These are phyloP conservation scores for Oryza coarctata DNA, from an alignment of 176 grass and related monocot genomes.

Conservation along the genomic window DNA sequence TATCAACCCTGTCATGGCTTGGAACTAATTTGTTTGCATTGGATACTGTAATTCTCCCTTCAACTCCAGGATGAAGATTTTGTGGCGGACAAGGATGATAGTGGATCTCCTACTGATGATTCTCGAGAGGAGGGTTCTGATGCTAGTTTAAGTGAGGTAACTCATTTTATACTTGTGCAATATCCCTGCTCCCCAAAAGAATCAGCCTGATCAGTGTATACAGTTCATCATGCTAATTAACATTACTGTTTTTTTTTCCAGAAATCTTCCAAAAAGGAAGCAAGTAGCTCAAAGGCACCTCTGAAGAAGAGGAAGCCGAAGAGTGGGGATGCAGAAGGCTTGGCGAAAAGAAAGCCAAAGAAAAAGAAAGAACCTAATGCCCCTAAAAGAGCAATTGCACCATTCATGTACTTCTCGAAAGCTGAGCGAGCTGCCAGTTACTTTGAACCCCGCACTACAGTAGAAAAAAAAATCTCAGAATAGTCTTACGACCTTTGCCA, in stretches of 20 bases:
- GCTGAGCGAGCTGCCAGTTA: slow-evolving; percentile 81
- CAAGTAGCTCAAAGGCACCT: slow-evolving; percentile 46
- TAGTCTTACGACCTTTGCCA: not conserved
- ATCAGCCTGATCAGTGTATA: not conserved
- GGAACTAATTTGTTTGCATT: slow-evolving; percentile 13
- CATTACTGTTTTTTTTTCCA: slow-evolving; percentile 19
- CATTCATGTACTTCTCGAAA: slow-evolving; percentile 94
- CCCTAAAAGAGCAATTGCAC: slow-evolving; percentile 75
- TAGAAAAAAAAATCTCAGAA: not conserved
- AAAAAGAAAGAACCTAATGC: slow-evolving; percentile 88
- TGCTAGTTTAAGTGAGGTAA: slow-evolving; percentile 69
- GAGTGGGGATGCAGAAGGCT: slow-evolving; percentile 51
- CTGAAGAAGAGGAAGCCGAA: slow-evolving; percentile 63
- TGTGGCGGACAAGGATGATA: slow-evolving; percentile 73
- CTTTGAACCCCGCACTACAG: not conserved
- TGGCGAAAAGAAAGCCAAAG: slow-evolving; percentile 67
- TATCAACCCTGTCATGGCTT: not conserved
- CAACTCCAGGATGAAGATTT: slow-evolving; percentile 76
- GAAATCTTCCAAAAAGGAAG: slow-evolving; percentile 78
- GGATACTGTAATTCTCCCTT: slow-evolving; percentile 20
- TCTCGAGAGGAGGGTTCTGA: slow-evolving; percentile 75
- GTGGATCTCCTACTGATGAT: slow-evolving; percentile 81
- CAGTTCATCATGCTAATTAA: not conserved
- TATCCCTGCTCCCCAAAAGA: not conserved
- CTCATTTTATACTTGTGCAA: slow-evolving; percentile 13